phyloP scores from a whole-genome alignment of 2,329 filamentous ascomycete species.

The Colletotrichum lindemuthianum region DNA sequence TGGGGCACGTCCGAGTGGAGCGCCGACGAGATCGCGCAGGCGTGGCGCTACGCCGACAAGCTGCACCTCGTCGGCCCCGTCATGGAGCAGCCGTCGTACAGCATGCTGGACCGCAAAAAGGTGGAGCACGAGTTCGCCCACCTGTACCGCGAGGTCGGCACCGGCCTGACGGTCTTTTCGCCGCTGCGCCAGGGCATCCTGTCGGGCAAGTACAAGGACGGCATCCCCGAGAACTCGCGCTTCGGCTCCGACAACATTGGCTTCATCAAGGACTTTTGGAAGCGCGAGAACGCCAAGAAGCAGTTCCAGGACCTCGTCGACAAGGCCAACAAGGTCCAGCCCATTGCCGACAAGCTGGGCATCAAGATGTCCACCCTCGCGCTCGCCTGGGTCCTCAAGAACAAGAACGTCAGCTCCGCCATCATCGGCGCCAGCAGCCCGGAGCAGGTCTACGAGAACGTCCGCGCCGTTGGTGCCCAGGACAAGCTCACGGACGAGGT shows the following conservation, averaged over 20 bases:
- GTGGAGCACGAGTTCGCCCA: constrained; percentile 72
- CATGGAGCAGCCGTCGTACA: constrained; percentile 75
- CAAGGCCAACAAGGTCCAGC: constrained; percentile 67
- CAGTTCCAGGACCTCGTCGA: constrained; percentile 66
- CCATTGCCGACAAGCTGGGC: constrained; percentile 72
- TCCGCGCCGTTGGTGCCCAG: constrained; percentile 61
- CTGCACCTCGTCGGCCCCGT: constrained; percentile 70
- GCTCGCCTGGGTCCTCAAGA: constrained; percentile 71
- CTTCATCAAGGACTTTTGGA: constrained; percentile 64
- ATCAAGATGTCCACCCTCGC: constrained; percentile 66
- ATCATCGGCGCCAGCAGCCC: constrained; percentile 69
- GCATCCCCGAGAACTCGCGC: constrained; percentile 68
- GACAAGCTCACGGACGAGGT: constrained; percentile 69
- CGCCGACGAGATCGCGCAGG: constrained; percentile 72
- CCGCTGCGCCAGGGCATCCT: constrained; percentile 68
- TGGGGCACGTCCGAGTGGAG: constrained; percentile 78
- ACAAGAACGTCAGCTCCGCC: constrained; percentile 69
- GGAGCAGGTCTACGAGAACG: constrained; percentile 69
- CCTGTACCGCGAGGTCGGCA: constrained; percentile 67
- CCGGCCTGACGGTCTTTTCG: constrained; percentile 71
- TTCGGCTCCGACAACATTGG: constrained; percentile 65
- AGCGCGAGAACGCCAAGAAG: constrained; percentile 58
- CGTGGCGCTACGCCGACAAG: constrained; percentile 68
- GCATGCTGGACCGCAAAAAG: constrained; percentile 68
- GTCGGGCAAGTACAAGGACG: constrained; percentile 74